These are phyloP conservation scores for Daldinia bambusicola DNA, from an alignment of 495 filamentous ascomycete genomes.

Conservation along the genomic window DNA sequence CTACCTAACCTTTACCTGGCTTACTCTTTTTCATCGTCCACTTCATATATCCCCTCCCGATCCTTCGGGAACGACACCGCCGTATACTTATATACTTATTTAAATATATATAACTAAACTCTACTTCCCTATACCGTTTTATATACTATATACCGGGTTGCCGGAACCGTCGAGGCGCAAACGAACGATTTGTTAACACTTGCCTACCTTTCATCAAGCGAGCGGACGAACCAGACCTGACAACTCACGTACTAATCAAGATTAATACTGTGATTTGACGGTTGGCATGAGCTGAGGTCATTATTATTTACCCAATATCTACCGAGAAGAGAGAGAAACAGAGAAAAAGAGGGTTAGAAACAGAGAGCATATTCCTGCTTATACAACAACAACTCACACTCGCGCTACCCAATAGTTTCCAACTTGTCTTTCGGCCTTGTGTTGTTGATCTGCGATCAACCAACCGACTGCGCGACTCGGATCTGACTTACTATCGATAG, in stretches of 20 bases:
- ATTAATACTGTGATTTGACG: slow-evolving; percentile 13
- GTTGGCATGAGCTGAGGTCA: slow-evolving; percentile 33
- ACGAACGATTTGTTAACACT: not conserved
- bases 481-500: slow-evolving; percentile 33
- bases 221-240: slow-evolving; percentile 32
- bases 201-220: slow-evolving; percentile 6
- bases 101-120: too few relatives aligned
- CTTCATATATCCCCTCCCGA: slow-evolving; percentile 4
- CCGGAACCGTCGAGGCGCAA: slow-evolving; percentile 39
- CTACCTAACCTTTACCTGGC: not conserved
- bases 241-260: slow-evolving; percentile 4
- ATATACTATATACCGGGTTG: slow-evolving; percentile 39
- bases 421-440: slow-evolving; percentile 25
- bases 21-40: slow-evolving; percentile 16
- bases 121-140: slow-evolving; percentile 12
- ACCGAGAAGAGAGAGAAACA: slow-evolving; percentile 25
- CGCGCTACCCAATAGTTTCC: slow-evolving; percentile 40
- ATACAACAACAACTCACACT: slow-evolving; percentile 26
- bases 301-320: slow-evolving; percentile 27
- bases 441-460: slow-evolving; percentile 41
- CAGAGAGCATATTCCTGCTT: slow-evolving; percentile 26
- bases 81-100: slow-evolving; percentile 2
- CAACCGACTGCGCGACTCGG: slow-evolving; percentile 33
- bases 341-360: slow-evolving; percentile 3
- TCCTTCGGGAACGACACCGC: slow-evolving; percentile 15